Evolutionary conservation across 176 grass and related monocot genomes (phyloP).

Genomic region (Triticum urartu): DNA sequence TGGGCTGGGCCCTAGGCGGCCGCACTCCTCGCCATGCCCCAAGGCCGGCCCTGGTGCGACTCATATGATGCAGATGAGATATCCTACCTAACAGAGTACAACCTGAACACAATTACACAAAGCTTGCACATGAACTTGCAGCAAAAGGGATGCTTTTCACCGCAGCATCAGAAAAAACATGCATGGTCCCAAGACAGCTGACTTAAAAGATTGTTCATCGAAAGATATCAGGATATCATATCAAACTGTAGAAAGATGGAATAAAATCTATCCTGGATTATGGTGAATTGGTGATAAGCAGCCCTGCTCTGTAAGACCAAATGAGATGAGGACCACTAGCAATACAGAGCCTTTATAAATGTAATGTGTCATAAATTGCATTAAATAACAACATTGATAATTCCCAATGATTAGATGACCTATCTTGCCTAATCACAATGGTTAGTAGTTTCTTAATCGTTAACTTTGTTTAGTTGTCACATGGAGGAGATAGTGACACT

Average conservation of each 20-base stretch:
- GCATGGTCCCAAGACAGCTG: conserved; percentile 5
- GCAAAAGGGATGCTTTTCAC: background rate
- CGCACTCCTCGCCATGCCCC: no score
- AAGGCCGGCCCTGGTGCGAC: no score
- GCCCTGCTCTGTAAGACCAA: background rate
- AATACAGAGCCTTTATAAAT: background rate
- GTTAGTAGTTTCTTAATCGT: background rate
- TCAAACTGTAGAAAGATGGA: background rate
- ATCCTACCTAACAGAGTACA: conserved; percentile 2
- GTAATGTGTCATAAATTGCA: background rate
- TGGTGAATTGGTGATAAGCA: background rate
- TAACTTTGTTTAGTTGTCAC: background rate
- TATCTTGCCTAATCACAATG: background rate
- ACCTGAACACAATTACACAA: background rate
- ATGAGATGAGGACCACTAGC: background rate
- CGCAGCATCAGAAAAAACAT: background rate
- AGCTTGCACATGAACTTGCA: background rate
- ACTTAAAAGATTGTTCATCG: background rate
- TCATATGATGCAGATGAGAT: no score
- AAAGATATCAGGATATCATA: no score
- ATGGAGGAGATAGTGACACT: background rate
- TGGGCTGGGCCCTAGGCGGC: no score
- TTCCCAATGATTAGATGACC: background rate
- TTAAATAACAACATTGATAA: background rate
- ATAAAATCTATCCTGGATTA: background rate